These are phyloP conservation scores for Xanthoceras sorbifolium DNA, from an alignment of 345 rosid species.

Conservation along the genomic window DNA sequence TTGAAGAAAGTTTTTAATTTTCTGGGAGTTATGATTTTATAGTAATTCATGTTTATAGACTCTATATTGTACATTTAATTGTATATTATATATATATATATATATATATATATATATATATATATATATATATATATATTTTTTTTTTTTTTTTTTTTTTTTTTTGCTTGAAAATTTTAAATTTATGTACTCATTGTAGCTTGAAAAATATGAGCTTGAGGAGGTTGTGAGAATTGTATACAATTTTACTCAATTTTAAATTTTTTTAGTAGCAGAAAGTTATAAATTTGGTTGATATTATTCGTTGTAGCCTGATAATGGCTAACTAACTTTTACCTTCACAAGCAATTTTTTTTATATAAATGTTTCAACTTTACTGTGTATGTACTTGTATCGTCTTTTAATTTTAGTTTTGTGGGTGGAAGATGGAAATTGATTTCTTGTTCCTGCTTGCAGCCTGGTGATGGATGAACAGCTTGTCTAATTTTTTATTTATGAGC, in stretches of 20 bases:
- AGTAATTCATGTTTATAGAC: neutral
- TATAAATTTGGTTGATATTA: neutral
- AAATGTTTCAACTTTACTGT: neutral
- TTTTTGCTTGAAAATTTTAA: neutral
- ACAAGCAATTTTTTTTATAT: neutral
- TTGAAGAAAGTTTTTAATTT: neutral
- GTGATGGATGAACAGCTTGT: constrained; percentile 20
- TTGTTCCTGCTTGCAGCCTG: constrained; percentile 11
- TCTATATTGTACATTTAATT: neutral
- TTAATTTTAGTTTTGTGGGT: neutral
- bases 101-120: too few relatives aligned
- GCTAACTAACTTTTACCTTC: neutral
- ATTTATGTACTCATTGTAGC: neutral
- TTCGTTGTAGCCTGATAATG: neutral
- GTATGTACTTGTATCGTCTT: neutral
- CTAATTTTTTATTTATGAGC: constrained; percentile 6
- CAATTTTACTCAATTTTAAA: neutral
- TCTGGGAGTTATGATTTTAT: neutral
- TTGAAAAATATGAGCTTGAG: neutral
- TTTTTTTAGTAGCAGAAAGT: neutral
- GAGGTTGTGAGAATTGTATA: neutral
- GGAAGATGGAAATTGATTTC: constrained; percentile 3
- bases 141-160: too few relatives aligned
- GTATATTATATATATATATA: too few relatives aligned
- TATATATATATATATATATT: too few relatives aligned